Conservation (phyloP, 225 moss, liverwort and hornwort genomes). For the Anthoceros angustus region DNA sequence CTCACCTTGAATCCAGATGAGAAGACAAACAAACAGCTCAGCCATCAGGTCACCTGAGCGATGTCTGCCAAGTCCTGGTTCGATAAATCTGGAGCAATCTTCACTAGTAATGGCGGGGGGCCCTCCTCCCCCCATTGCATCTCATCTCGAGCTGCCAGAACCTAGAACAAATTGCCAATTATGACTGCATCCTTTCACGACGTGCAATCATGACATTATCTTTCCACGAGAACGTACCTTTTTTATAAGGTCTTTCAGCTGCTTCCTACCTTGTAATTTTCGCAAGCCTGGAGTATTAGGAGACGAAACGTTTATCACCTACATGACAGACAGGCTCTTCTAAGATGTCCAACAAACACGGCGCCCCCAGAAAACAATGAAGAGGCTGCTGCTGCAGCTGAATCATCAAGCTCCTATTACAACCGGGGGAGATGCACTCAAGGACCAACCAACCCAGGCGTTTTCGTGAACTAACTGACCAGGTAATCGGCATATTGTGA, state of each 20-base stretch:
- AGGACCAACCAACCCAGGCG: too few relatives aligned
- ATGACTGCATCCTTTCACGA: neutral
- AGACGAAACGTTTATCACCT: constrained; percentile 90
- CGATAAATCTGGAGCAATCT: constrained; percentile 95
- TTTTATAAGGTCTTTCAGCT: constrained; percentile 83
- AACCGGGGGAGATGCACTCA: too few relatives aligned
- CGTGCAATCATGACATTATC: neutral
- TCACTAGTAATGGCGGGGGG: constrained; percentile 85
- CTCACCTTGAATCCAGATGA: too few relatives aligned
- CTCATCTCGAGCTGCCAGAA: constrained; percentile 90
- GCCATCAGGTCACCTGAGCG: constrained; percentile 48
- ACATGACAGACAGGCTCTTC: constrained; percentile 11
- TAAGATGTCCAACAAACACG: neutral
- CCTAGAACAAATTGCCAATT: constrained; percentile 18
- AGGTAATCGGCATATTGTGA: constrained; percentile 97
- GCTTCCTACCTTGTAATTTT: constrained; percentile 90
- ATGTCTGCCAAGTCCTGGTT: constrained; percentile 87
- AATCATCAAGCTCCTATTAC: too few relatives aligned
- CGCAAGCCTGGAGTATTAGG: constrained; percentile 94
- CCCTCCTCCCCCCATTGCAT: constrained; percentile 95
- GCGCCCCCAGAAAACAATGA: too few relatives aligned
- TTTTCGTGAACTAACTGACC: constrained; percentile 30
- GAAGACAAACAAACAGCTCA: neutral
- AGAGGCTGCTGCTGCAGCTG: too few relatives aligned
- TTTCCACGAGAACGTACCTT: constrained; percentile 23